Conservation (phyloP, 345 rosid species). For the Geranium rotundifolium region DNA sequence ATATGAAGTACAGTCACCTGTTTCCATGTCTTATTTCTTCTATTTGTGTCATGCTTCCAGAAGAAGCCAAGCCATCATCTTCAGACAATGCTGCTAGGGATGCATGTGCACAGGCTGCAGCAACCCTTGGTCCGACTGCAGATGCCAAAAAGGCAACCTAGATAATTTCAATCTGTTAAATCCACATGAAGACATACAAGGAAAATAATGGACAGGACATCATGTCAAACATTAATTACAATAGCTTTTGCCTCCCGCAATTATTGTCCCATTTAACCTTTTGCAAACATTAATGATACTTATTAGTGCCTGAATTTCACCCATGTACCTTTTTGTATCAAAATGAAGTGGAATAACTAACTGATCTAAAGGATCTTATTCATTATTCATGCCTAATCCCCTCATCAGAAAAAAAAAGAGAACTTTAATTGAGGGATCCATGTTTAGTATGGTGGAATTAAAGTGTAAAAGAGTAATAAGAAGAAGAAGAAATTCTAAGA, state of each 20-base stretch:
- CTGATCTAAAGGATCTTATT: background rate
- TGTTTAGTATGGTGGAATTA: background rate
- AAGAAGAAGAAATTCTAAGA: background rate
- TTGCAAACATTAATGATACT: background rate
- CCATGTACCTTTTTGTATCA: background rate
- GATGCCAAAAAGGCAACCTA: slow-evolving; percentile 96
- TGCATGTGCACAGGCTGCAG: slow-evolving; percentile 98
- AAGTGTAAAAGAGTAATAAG: background rate
- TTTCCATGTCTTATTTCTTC: slow-evolving; percentile 27
- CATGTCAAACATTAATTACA: background rate
- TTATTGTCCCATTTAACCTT: background rate
- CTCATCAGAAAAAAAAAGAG: background rate
- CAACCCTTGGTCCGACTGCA: slow-evolving; percentile 96
- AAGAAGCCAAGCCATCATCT: slow-evolving; percentile 23
- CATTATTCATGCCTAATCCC: background rate
- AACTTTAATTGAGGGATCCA: background rate
- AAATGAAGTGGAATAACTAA: background rate
- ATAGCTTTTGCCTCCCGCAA: background rate
- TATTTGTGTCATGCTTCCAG: slow-evolving; percentile 13
- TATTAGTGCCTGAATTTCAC: background rate
- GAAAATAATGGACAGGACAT: background rate
- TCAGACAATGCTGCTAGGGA: slow-evolving; percentile 66
- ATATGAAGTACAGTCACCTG: slow-evolving; percentile 37
- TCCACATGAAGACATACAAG: slow-evolving; percentile 2
- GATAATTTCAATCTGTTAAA: slow-evolving; percentile 15